Percentiles rank a stretch among this genome's conserved stretches.
Evolutionary conservation across 768 basidiomycete genomes (phyloP).

Genomic region (Amanita fuliginea): DNA sequence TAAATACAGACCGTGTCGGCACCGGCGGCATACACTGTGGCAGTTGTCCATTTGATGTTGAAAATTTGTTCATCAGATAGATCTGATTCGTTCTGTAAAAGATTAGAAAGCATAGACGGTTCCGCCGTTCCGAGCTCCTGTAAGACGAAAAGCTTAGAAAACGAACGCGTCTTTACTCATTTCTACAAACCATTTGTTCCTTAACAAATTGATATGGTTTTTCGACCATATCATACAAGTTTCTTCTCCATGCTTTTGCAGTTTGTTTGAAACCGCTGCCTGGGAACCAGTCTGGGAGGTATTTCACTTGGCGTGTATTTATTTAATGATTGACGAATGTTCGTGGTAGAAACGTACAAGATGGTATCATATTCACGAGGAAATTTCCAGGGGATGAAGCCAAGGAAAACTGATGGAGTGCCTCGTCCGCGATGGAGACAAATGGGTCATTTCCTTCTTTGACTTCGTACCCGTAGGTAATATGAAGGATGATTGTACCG

Average conservation of each 20-base stretch:
- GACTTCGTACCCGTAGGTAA: slow-evolving; percentile 21
- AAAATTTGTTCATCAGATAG: slow-evolving; percentile 21
- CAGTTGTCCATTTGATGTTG: slow-evolving; percentile 33
- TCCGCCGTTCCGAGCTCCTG: slow-evolving; percentile 21
- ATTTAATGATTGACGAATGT: not conserved
- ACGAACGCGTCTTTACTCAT: not conserved
- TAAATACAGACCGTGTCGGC: slow-evolving; percentile 17
- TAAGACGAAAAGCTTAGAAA: not conserved
- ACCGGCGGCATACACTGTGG: slow-evolving; percentile 38
- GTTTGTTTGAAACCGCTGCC: slow-evolving; percentile 33
- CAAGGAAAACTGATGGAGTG: slow-evolving; percentile 13
- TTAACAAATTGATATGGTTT: slow-evolving; percentile 24
- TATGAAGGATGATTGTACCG: slow-evolving; percentile 14
- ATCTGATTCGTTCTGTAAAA: slow-evolving; percentile 17
- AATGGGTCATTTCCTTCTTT: slow-evolving; percentile 20
- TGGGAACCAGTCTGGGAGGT: slow-evolving; percentile 35
- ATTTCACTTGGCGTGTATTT: slow-evolving; percentile 18
- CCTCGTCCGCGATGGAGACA: slow-evolving; percentile 17
- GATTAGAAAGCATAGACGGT: slow-evolving; percentile 22
- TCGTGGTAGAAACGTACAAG: not conserved
- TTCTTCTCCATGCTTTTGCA: slow-evolving; percentile 24
- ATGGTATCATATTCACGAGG: slow-evolving; percentile 19
- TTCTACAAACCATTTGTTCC: slow-evolving; percentile 16
- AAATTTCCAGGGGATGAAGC: slow-evolving; percentile 17
- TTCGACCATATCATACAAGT: slow-evolving; percentile 21